Conservation (phyloP, 495 filamentous ascomycete genomes). For the Ramalina intermedia region DNA sequence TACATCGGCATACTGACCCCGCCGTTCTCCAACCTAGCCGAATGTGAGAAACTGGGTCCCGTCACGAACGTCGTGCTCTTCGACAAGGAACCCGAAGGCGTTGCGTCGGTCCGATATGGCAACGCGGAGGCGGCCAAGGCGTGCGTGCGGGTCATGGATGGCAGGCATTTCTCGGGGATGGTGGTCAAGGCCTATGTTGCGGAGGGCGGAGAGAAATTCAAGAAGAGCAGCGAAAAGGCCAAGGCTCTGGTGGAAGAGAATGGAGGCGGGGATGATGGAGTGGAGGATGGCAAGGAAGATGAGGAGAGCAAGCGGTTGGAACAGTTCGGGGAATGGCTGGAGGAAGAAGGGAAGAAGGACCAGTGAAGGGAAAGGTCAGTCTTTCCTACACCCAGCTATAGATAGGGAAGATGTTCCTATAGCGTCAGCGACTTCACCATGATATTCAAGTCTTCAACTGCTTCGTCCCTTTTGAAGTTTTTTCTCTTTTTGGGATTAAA, state of each 20-base stretch:
- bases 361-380: no score
- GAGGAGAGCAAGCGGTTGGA: constrained; percentile 36
- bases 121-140: constrained; percentile 53
- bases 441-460: no score
- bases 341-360: constrained; percentile 14
- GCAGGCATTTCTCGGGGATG: constrained; percentile 61
- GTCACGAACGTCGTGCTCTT: constrained; percentile 87
- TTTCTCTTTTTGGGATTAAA: no score
- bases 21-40: constrained; percentile 29
- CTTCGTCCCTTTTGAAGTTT: no score
- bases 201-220: constrained; percentile 62
- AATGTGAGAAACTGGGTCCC: constrained; percentile 72
- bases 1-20: no score
- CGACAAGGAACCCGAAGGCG: constrained; percentile 78
- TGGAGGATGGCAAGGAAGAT: constrained; percentile 30
- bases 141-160: constrained; percentile 67
- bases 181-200: constrained; percentile 64
- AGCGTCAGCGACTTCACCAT: no score
- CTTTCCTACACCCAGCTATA: background rate
- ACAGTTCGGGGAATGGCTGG: constrained; percentile 42
- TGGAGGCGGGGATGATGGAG: constrained; percentile 30
- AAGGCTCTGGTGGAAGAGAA: constrained; percentile 31
- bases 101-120: constrained; percentile 68
- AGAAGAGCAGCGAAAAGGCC: constrained; percentile 43
- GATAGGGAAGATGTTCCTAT: background rate